Conservation (phyloP, 768 basidiomycete genomes). For the Lactarius tabidus region DNA sequence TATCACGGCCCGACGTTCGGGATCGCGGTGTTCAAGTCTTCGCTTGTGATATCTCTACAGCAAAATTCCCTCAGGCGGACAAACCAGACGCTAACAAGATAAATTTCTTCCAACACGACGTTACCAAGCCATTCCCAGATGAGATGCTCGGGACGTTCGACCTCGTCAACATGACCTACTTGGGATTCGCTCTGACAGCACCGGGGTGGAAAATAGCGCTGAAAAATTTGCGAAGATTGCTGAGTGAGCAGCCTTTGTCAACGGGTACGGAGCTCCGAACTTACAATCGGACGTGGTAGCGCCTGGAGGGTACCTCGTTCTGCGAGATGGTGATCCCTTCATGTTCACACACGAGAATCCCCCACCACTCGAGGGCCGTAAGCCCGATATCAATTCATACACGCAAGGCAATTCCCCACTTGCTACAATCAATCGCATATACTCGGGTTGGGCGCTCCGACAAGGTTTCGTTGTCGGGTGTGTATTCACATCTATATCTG, state of each 20-base stretch:
- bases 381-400: not conserved
- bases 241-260: constrained; percentile 1
- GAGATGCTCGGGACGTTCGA: constrained; percentile 12
- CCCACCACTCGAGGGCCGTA: not conserved
- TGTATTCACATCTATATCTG: not conserved
- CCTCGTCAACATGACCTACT: not conserved
- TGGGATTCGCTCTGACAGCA: not conserved
- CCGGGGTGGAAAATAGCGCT: constrained; percentile 6
- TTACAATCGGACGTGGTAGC: not conserved
- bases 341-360: not conserved
- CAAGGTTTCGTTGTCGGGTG: not conserved
- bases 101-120: constrained; percentile 4
- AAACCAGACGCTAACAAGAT: not conserved
- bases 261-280: not conserved
- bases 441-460: not conserved
- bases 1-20: not conserved
- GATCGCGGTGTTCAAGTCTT: constrained; percentile 10
- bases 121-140: constrained; percentile 1
- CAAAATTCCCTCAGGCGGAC: not conserved
- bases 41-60: constrained; percentile 6
- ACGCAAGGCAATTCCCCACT: not conserved
- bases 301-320: not conserved
- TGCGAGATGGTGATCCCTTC: not conserved
- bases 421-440: not conserved
- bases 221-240: not conserved